Conservation (phyloP, 495 filamentous ascomycete genomes). For the Penicillium coprophilum region DNA sequence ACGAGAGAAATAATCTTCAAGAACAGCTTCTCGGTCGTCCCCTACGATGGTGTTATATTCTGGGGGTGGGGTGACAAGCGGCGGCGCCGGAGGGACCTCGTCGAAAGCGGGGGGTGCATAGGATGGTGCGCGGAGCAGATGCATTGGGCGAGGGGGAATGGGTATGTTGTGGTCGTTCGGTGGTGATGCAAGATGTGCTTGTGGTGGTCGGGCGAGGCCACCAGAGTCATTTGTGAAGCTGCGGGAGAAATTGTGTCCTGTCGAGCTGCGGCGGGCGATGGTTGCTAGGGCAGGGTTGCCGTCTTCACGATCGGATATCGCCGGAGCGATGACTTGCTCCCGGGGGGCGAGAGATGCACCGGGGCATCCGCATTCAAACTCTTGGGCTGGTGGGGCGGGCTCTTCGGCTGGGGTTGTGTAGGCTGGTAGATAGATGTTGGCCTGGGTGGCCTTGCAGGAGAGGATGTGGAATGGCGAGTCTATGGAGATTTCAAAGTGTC, state of each 20-base stretch:
- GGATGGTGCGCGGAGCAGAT: slow-evolving; percentile 82
- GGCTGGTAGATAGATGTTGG: slow-evolving; percentile 84
- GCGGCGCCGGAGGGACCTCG: slow-evolving; percentile 81
- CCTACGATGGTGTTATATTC: slow-evolving; percentile 85
- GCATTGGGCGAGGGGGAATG: slow-evolving; percentile 65
- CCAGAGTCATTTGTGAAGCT: slow-evolving; percentile 50
- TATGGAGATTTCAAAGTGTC: slow-evolving; percentile 98
- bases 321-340: slow-evolving; percentile 41
- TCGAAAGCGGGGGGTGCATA: slow-evolving; percentile 92
- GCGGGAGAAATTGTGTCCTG: slow-evolving; percentile 32
- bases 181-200: slow-evolving; percentile 48
- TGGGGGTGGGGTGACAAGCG: slow-evolving; percentile 80
- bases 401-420: slow-evolving; percentile 66
- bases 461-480: slow-evolving; percentile 97
- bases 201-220: slow-evolving; percentile 47
- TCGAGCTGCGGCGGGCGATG: slow-evolving; percentile 17
- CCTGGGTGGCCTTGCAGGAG: slow-evolving; percentile 87
- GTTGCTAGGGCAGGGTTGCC: slow-evolving; percentile 19
- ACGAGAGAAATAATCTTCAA: slow-evolving; percentile 89
- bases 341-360: slow-evolving; percentile 53
- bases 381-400: slow-evolving; percentile 43
- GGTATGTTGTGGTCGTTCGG: slow-evolving; percentile 37
- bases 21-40: slow-evolving; percentile 65
- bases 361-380: slow-evolving; percentile 74
- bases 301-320: slow-evolving; percentile 33